phyloP scores from a whole-genome alignment of 164 flowering plant species.

The Vitis cinerea region DNA sequence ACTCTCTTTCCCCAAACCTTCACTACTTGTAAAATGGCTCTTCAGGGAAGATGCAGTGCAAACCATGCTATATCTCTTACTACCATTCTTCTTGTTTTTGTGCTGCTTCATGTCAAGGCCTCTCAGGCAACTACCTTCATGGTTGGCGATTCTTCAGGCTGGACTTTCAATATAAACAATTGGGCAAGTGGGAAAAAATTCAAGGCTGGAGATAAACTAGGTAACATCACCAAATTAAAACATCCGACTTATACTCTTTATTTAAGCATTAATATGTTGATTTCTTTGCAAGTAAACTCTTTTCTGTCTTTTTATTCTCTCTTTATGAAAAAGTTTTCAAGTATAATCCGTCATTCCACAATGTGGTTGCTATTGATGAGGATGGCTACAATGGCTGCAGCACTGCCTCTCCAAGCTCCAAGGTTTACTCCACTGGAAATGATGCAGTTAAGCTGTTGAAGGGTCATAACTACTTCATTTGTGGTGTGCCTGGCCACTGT shows the following conservation, averaged over 20 bases:
- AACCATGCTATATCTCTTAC: neutral
- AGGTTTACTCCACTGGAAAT: slow-evolving; percentile 14
- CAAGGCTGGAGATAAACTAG: slow-evolving; percentile 24
- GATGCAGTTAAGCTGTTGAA: slow-evolving; percentile 21
- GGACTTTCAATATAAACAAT: slow-evolving; percentile 13
- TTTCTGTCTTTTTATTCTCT: neutral
- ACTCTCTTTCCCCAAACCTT: neutral
- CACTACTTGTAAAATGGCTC: neutral
- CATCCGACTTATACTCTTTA: neutral
- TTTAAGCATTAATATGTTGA: neutral
- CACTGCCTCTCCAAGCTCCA: slow-evolving; percentile 4
- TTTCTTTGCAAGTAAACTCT: neutral
- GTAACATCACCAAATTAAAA: slow-evolving; percentile 1
- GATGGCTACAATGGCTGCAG: slow-evolving; percentile 19
- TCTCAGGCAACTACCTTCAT: slow-evolving; percentile 13
- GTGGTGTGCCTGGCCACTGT: slow-evolving; percentile 27
- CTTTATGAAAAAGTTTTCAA: too few relatives aligned
- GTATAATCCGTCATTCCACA: too few relatives aligned
- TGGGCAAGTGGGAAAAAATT: slow-evolving; percentile 25
- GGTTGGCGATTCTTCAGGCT: slow-evolving; percentile 24
- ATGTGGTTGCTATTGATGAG: too few relatives aligned
- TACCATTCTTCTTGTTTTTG: slow-evolving; percentile 1
- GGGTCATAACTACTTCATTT: slow-evolving; percentile 33
- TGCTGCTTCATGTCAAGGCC: slow-evolving; percentile 1
- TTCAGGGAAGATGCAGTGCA: slow-evolving; percentile 27